phyloP scores from a whole-genome alignment of 495 filamentous ascomycete species.

The Bathelium albidoporum region DNA sequence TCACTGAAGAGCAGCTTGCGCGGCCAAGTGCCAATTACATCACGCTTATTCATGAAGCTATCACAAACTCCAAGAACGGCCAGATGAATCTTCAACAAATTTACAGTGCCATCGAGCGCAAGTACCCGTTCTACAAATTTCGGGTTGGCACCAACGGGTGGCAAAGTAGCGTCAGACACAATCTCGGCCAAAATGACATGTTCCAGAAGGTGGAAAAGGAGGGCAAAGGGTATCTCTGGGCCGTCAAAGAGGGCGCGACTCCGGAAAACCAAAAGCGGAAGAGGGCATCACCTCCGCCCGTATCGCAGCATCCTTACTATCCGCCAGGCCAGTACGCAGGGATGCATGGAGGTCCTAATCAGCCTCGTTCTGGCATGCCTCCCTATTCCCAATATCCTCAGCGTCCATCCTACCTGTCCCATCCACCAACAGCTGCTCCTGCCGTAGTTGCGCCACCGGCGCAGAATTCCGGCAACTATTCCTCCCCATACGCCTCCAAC shows the following conservation, averaged over 20 bases:
- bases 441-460: conserved; percentile 1
- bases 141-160: conserved; percentile 72
- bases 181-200: conserved; percentile 76
- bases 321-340: conserved; percentile 13
- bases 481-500: background rate
- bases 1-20: conserved; percentile 71
- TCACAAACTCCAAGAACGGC: conserved; percentile 54
- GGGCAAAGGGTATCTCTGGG: conserved; percentile 33
- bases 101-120: conserved; percentile 75
- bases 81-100: conserved; percentile 85
- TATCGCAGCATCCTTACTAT: conserved; percentile 11
- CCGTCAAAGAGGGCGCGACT: conserved; percentile 24
- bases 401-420: background rate
- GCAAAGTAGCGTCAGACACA: conserved; percentile 96
- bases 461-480: background rate
- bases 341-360: background rate
- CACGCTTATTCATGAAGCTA: conserved; percentile 78
- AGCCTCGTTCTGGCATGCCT: background rate
- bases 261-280: conserved; percentile 32
- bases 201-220: conserved; percentile 69
- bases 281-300: conserved; percentile 20
- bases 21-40: conserved; percentile 85
- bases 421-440: background rate
- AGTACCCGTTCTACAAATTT: conserved; percentile 87
- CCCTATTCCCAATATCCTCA: background rate